Conservation (phyloP, 2,329 filamentous ascomycete species). For the Trichoderma hamatum region DNA sequence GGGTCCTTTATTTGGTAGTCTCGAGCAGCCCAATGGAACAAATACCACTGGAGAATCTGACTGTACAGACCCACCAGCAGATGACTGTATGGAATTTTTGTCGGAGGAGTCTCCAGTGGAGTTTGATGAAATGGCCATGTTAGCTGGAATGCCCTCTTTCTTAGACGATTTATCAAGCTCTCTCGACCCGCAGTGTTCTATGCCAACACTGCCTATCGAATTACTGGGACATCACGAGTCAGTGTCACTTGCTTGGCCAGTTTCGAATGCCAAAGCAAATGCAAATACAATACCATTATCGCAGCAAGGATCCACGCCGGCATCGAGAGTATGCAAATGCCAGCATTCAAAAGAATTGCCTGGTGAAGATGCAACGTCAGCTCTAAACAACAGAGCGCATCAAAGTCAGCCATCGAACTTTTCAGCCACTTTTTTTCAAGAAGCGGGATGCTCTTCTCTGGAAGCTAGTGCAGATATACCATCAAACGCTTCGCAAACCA, state of each 20-base stretch:
- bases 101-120: conserved; percentile 14
- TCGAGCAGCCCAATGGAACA: neutral
- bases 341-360: neutral
- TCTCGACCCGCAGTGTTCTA: neutral
- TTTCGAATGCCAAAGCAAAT: neutral
- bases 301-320: neutral
- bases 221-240: neutral
- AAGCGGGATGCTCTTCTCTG: neutral
- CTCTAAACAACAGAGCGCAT: neutral
- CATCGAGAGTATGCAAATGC: neutral
- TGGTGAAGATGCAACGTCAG: neutral
- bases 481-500: neutral
- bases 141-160: neutral
- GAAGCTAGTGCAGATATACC: neutral
- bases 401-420: neutral
- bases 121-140: neutral
- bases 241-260: neutral
- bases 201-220: neutral
- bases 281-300: too few species aligned
- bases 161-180: neutral
- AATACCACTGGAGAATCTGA: neutral
- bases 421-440: neutral
- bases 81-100: conserved; percentile 4
- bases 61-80: neutral
- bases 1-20: neutral